Conservation (phyloP, 2,329 filamentous ascomycete species). For the Phaeosphaeriaceae sp. region DNA sequence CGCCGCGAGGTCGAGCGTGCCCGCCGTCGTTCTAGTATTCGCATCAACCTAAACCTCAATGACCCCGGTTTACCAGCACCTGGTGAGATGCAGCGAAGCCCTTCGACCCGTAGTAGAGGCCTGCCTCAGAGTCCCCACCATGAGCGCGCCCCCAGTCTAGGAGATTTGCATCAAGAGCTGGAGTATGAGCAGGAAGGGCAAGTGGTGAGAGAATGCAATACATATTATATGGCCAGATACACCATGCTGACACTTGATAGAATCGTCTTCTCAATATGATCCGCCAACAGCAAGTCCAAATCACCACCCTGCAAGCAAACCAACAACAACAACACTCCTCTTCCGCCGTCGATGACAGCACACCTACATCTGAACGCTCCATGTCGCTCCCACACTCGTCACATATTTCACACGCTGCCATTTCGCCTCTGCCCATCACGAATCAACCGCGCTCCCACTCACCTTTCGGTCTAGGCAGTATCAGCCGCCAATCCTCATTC, state of each 20-base stretch:
- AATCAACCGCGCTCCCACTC: slow-evolving; percentile 52
- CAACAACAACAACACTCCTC: slow-evolving; percentile 50
- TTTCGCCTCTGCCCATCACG: slow-evolving; percentile 52
- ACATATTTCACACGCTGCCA: slow-evolving; percentile 38
- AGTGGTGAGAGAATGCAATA: slow-evolving; percentile 60
- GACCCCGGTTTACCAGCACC: slow-evolving; percentile 71
- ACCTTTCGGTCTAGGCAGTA: slow-evolving; percentile 39
- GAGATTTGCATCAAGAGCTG: slow-evolving; percentile 78
- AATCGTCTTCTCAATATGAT: slow-evolving; percentile 81
- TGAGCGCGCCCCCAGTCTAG: slow-evolving; percentile 72
- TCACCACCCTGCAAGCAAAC: slow-evolving; percentile 62
- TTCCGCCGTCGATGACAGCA: slow-evolving; percentile 60
- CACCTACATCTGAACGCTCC: slow-evolving; percentile 55
- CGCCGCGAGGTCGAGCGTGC: slow-evolving; percentile 50
- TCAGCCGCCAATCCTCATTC: slow-evolving; percentile 55
- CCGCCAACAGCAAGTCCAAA: slow-evolving; percentile 74
- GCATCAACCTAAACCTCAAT: slow-evolving; percentile 77
- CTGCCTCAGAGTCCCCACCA: slow-evolving; percentile 64
- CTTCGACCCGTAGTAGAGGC: slow-evolving; percentile 33
- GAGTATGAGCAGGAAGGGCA: slow-evolving; percentile 81
- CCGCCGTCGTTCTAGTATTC: slow-evolving; percentile 70
- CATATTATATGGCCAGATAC: background rate
- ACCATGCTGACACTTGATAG: slow-evolving; percentile 44
- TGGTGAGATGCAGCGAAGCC: slow-evolving; percentile 68
- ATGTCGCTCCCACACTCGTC: slow-evolving; percentile 48